These are phyloP conservation scores for Ogataea trehaloabstinens DNA, from an alignment of 805 yeast genomes.

Conservation along the genomic window DNA sequence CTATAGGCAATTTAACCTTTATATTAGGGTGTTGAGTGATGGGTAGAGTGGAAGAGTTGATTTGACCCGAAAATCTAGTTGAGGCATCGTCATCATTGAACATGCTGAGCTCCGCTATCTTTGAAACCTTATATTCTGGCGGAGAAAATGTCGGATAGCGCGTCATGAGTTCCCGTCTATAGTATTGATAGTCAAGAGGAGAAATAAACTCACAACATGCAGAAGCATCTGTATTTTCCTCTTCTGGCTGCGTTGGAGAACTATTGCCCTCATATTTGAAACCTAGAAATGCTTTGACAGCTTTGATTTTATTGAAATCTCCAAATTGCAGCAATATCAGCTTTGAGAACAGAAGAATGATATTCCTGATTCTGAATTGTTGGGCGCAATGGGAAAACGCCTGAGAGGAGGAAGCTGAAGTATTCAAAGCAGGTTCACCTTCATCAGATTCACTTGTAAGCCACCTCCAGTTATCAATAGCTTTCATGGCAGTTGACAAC, in stretches of 20 bases:
- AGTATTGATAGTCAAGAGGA: constrained; percentile 82
- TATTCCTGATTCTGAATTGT: constrained; percentile 50
- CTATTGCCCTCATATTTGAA: constrained; percentile 34
- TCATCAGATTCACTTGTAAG: constrained; percentile 24
- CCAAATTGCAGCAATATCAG: constrained; percentile 64
- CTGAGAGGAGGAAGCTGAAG: constrained; percentile 7
- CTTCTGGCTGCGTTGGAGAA: not conserved
- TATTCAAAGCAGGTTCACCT: constrained; percentile 12
- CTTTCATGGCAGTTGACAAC: constrained; percentile 42
- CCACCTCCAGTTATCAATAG: constrained; percentile 72
- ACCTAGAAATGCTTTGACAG: constrained; percentile 47
- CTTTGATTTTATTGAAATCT: constrained; percentile 36
- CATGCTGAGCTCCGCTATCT: constrained; percentile 36
- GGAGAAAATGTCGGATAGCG: constrained; percentile 72
- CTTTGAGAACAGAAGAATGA: constrained; percentile 54
- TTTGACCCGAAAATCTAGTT: constrained; percentile 17
- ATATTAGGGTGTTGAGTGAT: constrained; percentile 32
- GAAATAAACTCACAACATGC: constrained; percentile 44
- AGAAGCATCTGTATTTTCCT: not conserved
- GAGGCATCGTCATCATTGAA: constrained; percentile 16
- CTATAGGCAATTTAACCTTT: constrained; percentile 34
- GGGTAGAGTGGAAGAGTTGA: constrained; percentile 27
- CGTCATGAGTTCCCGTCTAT: constrained; percentile 67
- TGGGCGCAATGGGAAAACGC: constrained; percentile 21
- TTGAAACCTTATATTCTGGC: constrained; percentile 47